phyloP scores from a whole-genome alignment of 768 basidiomycete species.

The Gloeostereum incarnatum region DNA sequence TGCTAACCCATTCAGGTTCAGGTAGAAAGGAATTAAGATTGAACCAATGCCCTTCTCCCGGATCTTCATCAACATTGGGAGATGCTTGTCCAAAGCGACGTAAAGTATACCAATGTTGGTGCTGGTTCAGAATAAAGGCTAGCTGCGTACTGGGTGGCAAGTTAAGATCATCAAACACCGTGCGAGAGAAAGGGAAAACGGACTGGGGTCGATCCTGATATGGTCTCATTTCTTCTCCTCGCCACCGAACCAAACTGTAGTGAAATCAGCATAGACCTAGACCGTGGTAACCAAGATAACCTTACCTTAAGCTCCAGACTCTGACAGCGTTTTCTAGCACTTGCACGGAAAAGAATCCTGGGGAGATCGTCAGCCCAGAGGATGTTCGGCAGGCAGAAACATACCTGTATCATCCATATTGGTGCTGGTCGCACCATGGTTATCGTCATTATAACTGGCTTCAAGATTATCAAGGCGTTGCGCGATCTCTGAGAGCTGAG shows the following conservation, averaged over 20 bases:
- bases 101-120: constrained; percentile 86
- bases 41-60: constrained; percentile 70
- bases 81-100: constrained; percentile 63
- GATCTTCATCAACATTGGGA: constrained; percentile 29
- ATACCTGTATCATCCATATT: constrained; percentile 93
- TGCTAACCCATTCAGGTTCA: constrained; percentile 75
- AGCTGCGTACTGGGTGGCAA: constrained; percentile 52
- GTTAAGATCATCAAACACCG: not conserved
- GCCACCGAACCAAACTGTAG: constrained; percentile 72
- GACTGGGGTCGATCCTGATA: constrained; percentile 77
- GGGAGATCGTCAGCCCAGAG: constrained; percentile 2
- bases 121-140: constrained; percentile 80
- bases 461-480: constrained; percentile 60
- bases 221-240: constrained; percentile 70
- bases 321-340: constrained; percentile 79
- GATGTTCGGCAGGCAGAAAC: not conserved
- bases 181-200: constrained; percentile 11
- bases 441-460: constrained; percentile 41
- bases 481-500: constrained; percentile 73
- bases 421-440: constrained; percentile 36
- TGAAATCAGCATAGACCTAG: constrained; percentile 2
- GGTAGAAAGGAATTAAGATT: constrained; percentile 74
- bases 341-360: constrained; percentile 89
- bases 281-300: constrained; percentile 6
- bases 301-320: constrained; percentile 77